These are phyloP conservation scores for Tylopilus plumbeoviolaceoides DNA, from an alignment of 768 basidiomycete species.

Conservation along the genomic window DNA sequence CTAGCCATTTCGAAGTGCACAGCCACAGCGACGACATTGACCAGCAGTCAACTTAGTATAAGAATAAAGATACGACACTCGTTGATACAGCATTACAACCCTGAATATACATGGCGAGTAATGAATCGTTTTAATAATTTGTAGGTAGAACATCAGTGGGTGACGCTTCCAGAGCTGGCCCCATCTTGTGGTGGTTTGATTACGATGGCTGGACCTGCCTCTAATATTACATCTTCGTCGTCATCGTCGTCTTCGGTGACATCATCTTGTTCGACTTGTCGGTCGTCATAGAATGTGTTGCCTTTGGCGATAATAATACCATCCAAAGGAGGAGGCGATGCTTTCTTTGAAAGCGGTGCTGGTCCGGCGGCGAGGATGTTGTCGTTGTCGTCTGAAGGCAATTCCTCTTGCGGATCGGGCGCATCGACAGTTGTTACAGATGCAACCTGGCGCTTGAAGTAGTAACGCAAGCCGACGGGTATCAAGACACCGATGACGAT, in stretches of 20 bases:
- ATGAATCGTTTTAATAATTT: conserved; percentile 2
- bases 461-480: conserved; percentile 84
- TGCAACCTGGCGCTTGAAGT: conserved; percentile 64
- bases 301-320: conserved; percentile 35
- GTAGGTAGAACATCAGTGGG: conserved; percentile 14
- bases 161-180: conserved; percentile 22
- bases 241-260: conserved; percentile 57
- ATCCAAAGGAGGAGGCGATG: conserved; percentile 30
- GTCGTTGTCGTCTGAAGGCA: conserved; percentile 38
- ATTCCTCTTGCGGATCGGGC: conserved; percentile 32
- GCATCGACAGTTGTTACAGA: conserved; percentile 35
- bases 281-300: conserved; percentile 36
- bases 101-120: conserved; percentile 20
- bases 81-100: conserved; percentile 10
- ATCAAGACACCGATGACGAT: conserved; percentile 91
- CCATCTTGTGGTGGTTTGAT: conserved; percentile 32
- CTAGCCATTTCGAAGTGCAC: neutral
- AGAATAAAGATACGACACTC: conserved; percentile 1
- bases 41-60: neutral
- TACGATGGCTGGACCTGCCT: conserved; percentile 65
- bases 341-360: conserved; percentile 38
- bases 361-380: conserved; percentile 57
- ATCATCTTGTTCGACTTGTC: conserved; percentile 55
- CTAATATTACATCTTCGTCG: conserved; percentile 70
- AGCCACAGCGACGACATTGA: neutral